Evolutionary conservation across 1,284 basidiomycete genomes (phyloP).

Genomic region (Peniophora sp.): DNA sequence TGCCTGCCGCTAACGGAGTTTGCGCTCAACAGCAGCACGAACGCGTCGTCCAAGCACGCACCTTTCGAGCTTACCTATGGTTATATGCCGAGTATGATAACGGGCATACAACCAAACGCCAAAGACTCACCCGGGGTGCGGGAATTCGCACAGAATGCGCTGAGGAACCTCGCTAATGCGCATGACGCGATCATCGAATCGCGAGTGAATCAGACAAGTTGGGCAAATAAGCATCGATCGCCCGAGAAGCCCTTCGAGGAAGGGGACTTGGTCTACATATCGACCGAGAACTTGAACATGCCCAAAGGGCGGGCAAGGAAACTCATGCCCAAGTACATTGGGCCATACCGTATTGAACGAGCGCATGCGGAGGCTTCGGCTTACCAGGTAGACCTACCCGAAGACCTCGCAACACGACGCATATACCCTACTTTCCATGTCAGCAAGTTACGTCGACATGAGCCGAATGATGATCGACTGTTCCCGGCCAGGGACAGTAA

Average conservation of each 20-base stretch:
- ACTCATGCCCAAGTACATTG: not conserved
- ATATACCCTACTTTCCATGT: slow-evolving; percentile 25
- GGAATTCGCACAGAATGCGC: not conserved
- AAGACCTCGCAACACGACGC: slow-evolving; percentile 14
- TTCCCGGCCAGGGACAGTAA: slow-evolving; percentile 18
- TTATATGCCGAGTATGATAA: slow-evolving; percentile 11
- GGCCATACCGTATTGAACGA: slow-evolving; percentile 18
- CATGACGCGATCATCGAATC: not conserved
- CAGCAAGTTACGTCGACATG: slow-evolving; percentile 16
- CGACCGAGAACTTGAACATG: not conserved
- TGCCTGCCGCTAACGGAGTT: slow-evolving; percentile 24
- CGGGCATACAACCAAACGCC: not conserved
- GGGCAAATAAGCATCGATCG: not conserved
- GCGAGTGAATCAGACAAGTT: not conserved
- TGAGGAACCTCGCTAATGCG: not conserved
- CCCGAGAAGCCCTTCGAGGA: not conserved
- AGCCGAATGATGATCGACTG: slow-evolving; percentile 19
- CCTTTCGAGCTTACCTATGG: slow-evolving; percentile 20
- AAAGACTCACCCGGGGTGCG: not conserved
- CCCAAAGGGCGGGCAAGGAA: not conserved
- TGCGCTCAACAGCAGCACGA: slow-evolving; percentile 23
- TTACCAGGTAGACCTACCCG: slow-evolving; percentile 19
- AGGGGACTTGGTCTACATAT: not conserved
- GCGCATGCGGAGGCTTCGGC: slow-evolving; percentile 10
- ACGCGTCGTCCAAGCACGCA: slow-evolving; percentile 16